These are phyloP conservation scores for Elsinoe batatas DNA, from an alignment of 2,329 filamentous ascomycete genomes.

Conservation along the genomic window DNA sequence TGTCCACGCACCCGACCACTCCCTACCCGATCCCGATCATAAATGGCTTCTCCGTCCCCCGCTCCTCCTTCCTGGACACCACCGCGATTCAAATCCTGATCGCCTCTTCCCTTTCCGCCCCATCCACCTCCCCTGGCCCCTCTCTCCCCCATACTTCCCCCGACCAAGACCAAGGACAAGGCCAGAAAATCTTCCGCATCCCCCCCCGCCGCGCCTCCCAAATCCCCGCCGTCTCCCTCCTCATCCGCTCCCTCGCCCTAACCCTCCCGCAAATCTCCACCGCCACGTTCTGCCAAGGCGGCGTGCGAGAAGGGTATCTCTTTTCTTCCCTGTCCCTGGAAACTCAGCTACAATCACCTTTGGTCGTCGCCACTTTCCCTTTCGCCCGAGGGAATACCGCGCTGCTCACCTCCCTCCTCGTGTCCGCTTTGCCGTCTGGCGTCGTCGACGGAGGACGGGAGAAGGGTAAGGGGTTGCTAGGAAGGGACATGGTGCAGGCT, in stretches of 20 bases:
- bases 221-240: constrained; percentile 71
- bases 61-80: constrained; percentile 51
- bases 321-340: constrained; percentile 56
- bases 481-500: constrained; percentile 41
- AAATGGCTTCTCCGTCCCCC: constrained; percentile 63
- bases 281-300: constrained; percentile 78
- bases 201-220: constrained; percentile 70
- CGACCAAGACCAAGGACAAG: constrained; percentile 26
- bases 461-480: constrained; percentile 25
- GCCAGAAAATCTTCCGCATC: constrained; percentile 52
- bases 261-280: constrained; percentile 60
- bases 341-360: constrained; percentile 55
- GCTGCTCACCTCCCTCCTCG: constrained; percentile 40
- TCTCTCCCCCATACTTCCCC: constrained; percentile 20
- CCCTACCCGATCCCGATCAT: constrained; percentile 79
- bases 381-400: constrained; percentile 37
- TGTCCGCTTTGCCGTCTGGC: constrained; percentile 36
- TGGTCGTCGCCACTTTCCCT: constrained; percentile 50
- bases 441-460: background rate
- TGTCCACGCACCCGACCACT: constrained; percentile 61
- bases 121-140: background rate
- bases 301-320: constrained; percentile 74
- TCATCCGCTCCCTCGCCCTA: constrained; percentile 64
- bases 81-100: constrained; percentile 35
- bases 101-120: constrained; percentile 14